Evolutionary conservation across 176 grass and related monocot genomes (phyloP).

Genomic region (Urochloa ruziziensis): DNA sequence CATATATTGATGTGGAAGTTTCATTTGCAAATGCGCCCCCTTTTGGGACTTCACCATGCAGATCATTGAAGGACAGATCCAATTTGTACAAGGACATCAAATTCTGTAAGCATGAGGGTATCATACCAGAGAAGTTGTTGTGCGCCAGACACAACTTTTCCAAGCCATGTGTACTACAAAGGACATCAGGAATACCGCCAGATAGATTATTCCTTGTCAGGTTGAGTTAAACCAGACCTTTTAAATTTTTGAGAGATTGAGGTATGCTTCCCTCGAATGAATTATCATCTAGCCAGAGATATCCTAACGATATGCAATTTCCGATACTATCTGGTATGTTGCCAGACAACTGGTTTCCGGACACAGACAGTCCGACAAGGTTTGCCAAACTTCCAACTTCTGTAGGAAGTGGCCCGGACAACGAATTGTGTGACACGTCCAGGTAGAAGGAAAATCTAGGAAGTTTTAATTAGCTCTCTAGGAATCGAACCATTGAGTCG

Average conservation of each 20-base stretch:
- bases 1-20: slow-evolving; percentile 2
- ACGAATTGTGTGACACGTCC: slow-evolving; percentile 14
- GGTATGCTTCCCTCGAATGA: slow-evolving; percentile 44
- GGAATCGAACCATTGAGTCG: slow-evolving; percentile 3
- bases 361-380: slow-evolving; percentile 7
- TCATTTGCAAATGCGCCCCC: slow-evolving; percentile 36
- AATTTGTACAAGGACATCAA: neutral
- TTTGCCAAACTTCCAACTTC: slow-evolving; percentile 6
- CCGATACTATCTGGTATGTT: slow-evolving; percentile 37
- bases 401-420: slow-evolving; percentile 7
- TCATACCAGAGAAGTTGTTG: slow-evolving; percentile 41
- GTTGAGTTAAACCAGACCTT: slow-evolving; percentile 29
- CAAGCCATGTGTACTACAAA: neutral
- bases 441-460: neutral
- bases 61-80: slow-evolving; percentile 48
- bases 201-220: slow-evolving; percentile 22
- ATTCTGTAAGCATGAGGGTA: slow-evolving; percentile 23
- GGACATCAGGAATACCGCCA: neutral
- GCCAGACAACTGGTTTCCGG: slow-evolving; percentile 33
- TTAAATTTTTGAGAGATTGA: neutral
- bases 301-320: slow-evolving; percentile 22
- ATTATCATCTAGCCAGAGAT: slow-evolving; percentile 32
- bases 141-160: slow-evolving; percentile 27
- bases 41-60: slow-evolving; percentile 40
- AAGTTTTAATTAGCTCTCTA: neutral